phyloP scores from a whole-genome alignment of 257 asterid species.

The Jacaranda mimosifolia region DNA sequence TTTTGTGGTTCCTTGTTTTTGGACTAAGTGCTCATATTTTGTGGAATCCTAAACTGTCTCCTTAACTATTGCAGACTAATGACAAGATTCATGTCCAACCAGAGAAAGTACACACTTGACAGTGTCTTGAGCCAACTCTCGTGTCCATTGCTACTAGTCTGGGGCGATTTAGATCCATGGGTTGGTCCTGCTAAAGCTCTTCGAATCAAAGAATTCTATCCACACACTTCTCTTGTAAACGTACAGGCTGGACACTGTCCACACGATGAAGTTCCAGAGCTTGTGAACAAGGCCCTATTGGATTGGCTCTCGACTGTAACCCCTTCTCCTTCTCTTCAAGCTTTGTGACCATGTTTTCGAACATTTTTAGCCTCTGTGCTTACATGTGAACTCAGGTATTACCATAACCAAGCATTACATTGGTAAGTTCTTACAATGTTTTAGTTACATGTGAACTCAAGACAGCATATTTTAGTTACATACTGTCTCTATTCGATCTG shows the following conservation, averaged over 20 bases:
- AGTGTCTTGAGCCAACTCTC: constrained; percentile 70
- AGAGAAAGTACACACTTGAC: constrained; percentile 82
- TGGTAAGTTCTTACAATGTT: too few species aligned
- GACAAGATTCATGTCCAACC: constrained; percentile 84
- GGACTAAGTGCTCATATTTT: too few species aligned
- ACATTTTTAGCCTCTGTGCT: not conserved
- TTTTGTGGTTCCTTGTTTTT: too few species aligned
- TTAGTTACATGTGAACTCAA: too few species aligned
- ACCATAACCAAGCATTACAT: not conserved
- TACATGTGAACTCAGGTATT: not conserved
- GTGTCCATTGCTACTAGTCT: constrained; percentile 81
- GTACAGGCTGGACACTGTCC: constrained; percentile 97
- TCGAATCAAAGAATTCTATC: constrained; percentile 83
- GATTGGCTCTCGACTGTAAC: constrained; percentile 71
- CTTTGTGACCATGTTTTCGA: not conserved
- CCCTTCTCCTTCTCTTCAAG: constrained; percentile 39
- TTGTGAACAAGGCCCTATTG: constrained; percentile 78
- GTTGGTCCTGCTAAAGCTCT: constrained; percentile 89
- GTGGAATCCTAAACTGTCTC: not conserved
- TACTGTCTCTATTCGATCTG: too few species aligned
- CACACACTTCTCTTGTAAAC: constrained; percentile 66
- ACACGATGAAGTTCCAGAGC: constrained; percentile 92
- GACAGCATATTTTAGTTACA: too few species aligned
- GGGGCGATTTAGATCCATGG: constrained; percentile 99
- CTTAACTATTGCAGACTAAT: constrained; percentile 61